Conservation (phyloP, 371 early-diverging fungal genomes). For the Rhizopus arrhizus region DNA sequence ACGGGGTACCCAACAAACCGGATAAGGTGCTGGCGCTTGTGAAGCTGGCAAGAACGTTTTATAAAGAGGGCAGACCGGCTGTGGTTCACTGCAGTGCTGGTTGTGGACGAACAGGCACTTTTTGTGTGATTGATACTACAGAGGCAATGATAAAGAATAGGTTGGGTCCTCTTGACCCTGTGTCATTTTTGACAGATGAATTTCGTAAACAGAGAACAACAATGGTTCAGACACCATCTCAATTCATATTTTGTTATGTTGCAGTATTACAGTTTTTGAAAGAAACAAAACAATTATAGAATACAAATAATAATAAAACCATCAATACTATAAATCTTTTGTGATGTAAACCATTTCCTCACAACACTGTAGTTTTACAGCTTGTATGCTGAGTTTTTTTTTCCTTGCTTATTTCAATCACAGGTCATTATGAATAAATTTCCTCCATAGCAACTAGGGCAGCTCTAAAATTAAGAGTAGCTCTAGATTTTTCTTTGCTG, state of each 20-base stretch:
- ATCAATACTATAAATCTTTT: neutral
- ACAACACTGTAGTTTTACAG: neutral
- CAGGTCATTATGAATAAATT: too few relatives aligned
- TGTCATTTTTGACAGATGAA: constrained; percentile 66
- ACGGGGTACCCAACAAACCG: constrained; percentile 68
- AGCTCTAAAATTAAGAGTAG: too few relatives aligned
- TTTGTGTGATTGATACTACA: constrained; percentile 61
- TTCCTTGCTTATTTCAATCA: neutral
- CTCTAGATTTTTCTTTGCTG: too few relatives aligned
- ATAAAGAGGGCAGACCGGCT: constrained; percentile 45
- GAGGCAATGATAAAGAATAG: constrained; percentile 6
- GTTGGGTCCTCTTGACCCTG: constrained; percentile 54
- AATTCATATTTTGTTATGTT: constrained; percentile 86
- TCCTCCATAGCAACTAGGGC: too few relatives aligned
- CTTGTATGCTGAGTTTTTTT: neutral
- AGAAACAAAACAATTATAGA: neutral
- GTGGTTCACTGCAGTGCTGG: constrained; percentile 92
- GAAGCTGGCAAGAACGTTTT: constrained; percentile 35
- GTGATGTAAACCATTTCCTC: neutral
- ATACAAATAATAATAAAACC: neutral
- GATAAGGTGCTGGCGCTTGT: constrained; percentile 48
- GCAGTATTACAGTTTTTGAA: constrained; percentile 52
- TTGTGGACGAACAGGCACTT: constrained; percentile 96
- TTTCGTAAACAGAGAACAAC: constrained; percentile 81
- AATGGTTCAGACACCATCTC: constrained; percentile 86